These are phyloP conservation scores for Ophiostoma triangulosporum DNA, from an alignment of 2,329 filamentous ascomycete species.

Conservation along the genomic window DNA sequence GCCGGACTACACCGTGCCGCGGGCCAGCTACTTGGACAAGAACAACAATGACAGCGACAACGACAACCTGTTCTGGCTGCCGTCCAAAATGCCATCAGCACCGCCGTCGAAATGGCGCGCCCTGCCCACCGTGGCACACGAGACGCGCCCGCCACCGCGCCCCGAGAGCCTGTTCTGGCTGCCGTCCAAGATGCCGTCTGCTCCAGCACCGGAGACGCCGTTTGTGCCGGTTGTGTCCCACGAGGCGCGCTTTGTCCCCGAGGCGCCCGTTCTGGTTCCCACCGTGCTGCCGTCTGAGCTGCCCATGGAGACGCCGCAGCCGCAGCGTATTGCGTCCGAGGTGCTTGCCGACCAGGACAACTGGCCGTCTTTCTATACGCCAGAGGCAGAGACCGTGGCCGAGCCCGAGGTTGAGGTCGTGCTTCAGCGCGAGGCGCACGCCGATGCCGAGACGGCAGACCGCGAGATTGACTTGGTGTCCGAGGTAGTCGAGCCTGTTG, in stretches of 20 bases:
- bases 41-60: neutral
- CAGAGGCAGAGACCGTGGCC: neutral
- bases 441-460: neutral
- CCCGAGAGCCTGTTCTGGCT: neutral
- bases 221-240: neutral
- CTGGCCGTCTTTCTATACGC: neutral
- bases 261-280: neutral
- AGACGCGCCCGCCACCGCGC: neutral
- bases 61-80: neutral
- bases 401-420: neutral
- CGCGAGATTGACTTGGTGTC: neutral
- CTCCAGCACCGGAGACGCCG: neutral
- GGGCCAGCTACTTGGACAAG: neutral
- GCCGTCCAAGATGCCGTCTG: neutral
- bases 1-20: too few relatives aligned
- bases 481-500: neutral
- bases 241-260: neutral
- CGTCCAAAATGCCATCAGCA: neutral
- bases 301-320: neutral
- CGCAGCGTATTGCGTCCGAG: neutral
- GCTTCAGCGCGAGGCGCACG: neutral
- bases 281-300: neutral
- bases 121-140: neutral
- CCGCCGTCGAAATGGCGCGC: neutral
- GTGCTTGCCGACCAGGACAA: neutral